Percentiles rank a stretch among this genome's conserved stretches.
These are phyloP conservation scores for Xylaria venustula DNA, from an alignment of 495 filamentous ascomycete species.

Conservation along the genomic window DNA sequence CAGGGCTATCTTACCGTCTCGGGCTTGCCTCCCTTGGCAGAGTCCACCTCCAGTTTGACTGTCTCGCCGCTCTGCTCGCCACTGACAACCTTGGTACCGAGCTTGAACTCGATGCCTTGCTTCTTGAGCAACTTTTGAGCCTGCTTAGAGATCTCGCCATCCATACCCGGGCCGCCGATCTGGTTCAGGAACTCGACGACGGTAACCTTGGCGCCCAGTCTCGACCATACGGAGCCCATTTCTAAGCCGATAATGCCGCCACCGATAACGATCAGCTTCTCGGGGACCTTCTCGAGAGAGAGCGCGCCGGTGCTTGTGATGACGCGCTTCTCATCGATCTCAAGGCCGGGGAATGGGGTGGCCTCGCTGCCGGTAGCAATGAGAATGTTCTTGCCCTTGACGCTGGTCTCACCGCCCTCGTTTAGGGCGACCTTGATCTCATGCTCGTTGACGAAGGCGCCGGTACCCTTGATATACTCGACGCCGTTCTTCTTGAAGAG, in stretches of 20 bases:
- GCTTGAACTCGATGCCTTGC: conserved; percentile 98
- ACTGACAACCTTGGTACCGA: conserved; percentile 86
- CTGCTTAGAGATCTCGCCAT: conserved; percentile 86
- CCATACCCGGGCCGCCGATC: conserved; percentile 98
- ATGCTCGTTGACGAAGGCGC: conserved; percentile 81
- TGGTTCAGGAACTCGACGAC: conserved; percentile 95
- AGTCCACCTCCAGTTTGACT: conserved; percentile 80
- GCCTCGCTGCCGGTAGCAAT: conserved; percentile 94
- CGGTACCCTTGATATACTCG: conserved; percentile 93
- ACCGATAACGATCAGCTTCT: conserved; percentile 97
- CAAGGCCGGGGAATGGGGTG: conserved; percentile 93
- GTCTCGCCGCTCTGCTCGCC: conserved; percentile 76
- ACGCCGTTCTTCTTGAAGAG: conserved; percentile 98
- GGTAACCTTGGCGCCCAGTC: conserved; percentile 89
- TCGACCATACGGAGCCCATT: conserved; percentile 98
- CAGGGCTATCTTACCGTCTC: conserved; percentile 65
- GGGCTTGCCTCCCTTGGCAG: conserved; percentile 93
- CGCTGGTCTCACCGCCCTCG: conserved; percentile 82
- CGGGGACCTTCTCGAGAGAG: conserved; percentile 81
- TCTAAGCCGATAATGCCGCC: conserved; percentile 98
- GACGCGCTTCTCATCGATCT: conserved; percentile 95
- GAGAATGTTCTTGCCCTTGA: conserved; percentile 92
- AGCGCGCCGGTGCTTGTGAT: conserved; percentile 95
- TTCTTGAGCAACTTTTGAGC: conserved; percentile 91
- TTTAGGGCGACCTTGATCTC: conserved; percentile 85